A percentile compares a stretch with the other conserved stretches of the same genome.
phyloP scores from a whole-genome alignment of 2,329 filamentous ascomycete species.

The Fragosphaeria purpurea region DNA sequence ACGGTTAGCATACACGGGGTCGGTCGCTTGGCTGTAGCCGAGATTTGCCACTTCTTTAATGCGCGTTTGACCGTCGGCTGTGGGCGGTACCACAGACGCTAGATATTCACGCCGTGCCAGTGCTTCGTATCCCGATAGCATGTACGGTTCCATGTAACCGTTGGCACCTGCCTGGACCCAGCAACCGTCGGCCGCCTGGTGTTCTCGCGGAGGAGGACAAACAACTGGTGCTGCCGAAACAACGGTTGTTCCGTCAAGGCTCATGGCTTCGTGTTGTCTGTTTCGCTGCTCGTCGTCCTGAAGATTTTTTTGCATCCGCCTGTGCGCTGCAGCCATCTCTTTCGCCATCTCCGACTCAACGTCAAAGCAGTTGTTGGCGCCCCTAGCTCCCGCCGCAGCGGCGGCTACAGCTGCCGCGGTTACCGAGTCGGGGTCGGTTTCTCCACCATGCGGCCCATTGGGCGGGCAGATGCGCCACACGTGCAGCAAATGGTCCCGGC shows the following conservation, averaged over 20 bases:
- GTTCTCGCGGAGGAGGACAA: slow-evolving; percentile 23
- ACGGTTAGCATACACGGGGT: slow-evolving; percentile 54
- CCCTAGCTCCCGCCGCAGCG: slow-evolving; percentile 28
- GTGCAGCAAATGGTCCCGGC: slow-evolving; percentile 66
- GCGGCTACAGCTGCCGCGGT: slow-evolving; percentile 20
- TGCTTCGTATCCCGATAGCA: slow-evolving; percentile 69
- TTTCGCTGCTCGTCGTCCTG: slow-evolving; percentile 33
- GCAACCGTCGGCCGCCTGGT: slow-evolving; percentile 41
- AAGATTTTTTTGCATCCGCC: slow-evolving; percentile 50
- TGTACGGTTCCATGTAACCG: slow-evolving; percentile 66
- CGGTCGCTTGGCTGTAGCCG: slow-evolving; percentile 47
- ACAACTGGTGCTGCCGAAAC: background rate
- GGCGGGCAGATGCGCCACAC: slow-evolving; percentile 75
- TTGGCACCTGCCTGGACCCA: slow-evolving; percentile 32
- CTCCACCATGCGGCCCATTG: slow-evolving; percentile 34
- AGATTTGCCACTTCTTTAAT: slow-evolving; percentile 3
- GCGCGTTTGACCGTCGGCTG: slow-evolving; percentile 20
- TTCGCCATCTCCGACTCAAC: slow-evolving; percentile 32
- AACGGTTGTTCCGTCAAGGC: slow-evolving; percentile 42
- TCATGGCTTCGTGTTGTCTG: slow-evolving; percentile 7
- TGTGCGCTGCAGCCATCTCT: slow-evolving; percentile 47
- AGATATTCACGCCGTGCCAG: slow-evolving; percentile 56
- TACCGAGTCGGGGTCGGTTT: slow-evolving; percentile 35
- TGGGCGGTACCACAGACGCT: slow-evolving; percentile 16
- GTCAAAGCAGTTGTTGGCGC: slow-evolving; percentile 29